Evolutionary conservation across 768 basidiomycete genomes (phyloP).

Genomic region (Leccinum imitatum): DNA sequence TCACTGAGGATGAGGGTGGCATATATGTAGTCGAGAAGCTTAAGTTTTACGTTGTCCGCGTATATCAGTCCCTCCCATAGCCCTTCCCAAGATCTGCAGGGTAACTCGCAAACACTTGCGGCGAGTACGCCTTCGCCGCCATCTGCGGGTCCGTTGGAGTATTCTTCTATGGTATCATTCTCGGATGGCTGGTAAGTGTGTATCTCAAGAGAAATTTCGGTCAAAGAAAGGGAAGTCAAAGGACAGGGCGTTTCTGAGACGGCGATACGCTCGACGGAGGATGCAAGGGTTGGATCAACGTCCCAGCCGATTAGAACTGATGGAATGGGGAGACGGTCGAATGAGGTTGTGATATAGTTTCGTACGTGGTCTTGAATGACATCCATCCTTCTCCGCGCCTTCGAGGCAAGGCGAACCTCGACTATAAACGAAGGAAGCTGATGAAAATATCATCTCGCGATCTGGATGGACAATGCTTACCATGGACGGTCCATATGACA

Average conservation of each 20-base stretch:
- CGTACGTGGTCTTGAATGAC: conserved; percentile 66
- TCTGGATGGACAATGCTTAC: conserved; percentile 35
- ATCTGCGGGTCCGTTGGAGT: conserved; percentile 58
- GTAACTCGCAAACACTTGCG: conserved; percentile 87
- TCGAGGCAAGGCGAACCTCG: conserved; percentile 74
- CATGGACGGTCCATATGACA: conserved; percentile 63
- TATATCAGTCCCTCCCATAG: conserved; percentile 94
- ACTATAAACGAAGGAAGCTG: conserved; percentile 43
- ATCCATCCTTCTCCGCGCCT: conserved; percentile 73
- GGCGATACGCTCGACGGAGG: conserved; percentile 74
- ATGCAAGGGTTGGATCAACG: conserved; percentile 62
- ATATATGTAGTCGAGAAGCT: conserved; percentile 91
- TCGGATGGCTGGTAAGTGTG: conserved; percentile 87
- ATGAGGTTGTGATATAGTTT: conserved; percentile 52
- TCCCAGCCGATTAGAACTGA: conserved; percentile 80
- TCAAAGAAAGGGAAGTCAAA: conserved; percentile 51
- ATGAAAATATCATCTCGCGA: neutral
- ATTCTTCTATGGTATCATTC: conserved; percentile 69
- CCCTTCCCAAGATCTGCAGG: conserved; percentile 81
- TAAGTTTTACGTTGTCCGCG: conserved; percentile 76
- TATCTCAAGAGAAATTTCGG: conserved; percentile 67
- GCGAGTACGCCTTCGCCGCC: conserved; percentile 73
- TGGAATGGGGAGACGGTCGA: conserved; percentile 67
- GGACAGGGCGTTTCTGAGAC: conserved; percentile 71
- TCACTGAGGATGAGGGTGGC: conserved; percentile 93